Evolutionary conservation across 345 rosid species (phyloP), one percentile per base, ranked within the genome.

Genomic region (Moricandia moricandioides): DNA sequence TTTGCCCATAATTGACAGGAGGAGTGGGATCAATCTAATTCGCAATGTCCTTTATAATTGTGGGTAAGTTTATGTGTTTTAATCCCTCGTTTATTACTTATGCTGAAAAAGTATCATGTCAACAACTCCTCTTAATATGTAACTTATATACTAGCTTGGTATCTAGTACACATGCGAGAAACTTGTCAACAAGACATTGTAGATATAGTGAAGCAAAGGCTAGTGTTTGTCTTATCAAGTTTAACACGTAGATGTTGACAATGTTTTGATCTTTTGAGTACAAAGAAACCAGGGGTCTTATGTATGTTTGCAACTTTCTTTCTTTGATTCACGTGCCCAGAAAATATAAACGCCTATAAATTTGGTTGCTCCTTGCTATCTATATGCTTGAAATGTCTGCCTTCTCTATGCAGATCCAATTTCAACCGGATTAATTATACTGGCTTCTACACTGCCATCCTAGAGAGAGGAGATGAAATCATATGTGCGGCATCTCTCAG

Each of bases 401-500:
- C 66, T 69, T 70, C 43, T 74, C 26, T 70, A 6, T 63, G 62
- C 71, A 80, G 80, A 18, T 80, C 83, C 54, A 80, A 80, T 71
- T 76, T 80, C 35, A 71, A 55, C 78, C 79, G 83, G 70, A 75
- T 80, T 26, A 80, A 71, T 56, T 80, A 65, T 60, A 55, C 67
- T 71, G 83, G 83, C 33, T 80, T 80, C 67, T 80, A 76, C 73
- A 80, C 83, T 37, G 83, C 80, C 40, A 71, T 80, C 49, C 63
- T 80, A 40, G 83, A 80, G 74, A 75, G 74, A 54, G 83, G 73
- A 65, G 80, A 76, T 4, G 83, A 80, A 66, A 80, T 80, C 26
- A 80, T 80, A 60, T 80, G 71, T 0, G 83, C 74, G 2, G 83
- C 83, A 60, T 80, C 83, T 66, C 80, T 80, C 74, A 75, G 83